A percentile compares a stretch with the other conserved stretches of the same genome.
Evolutionary conservation across 148 eudicot species (phyloP).

Genomic region (Nepenthes mirabilis): DNA sequence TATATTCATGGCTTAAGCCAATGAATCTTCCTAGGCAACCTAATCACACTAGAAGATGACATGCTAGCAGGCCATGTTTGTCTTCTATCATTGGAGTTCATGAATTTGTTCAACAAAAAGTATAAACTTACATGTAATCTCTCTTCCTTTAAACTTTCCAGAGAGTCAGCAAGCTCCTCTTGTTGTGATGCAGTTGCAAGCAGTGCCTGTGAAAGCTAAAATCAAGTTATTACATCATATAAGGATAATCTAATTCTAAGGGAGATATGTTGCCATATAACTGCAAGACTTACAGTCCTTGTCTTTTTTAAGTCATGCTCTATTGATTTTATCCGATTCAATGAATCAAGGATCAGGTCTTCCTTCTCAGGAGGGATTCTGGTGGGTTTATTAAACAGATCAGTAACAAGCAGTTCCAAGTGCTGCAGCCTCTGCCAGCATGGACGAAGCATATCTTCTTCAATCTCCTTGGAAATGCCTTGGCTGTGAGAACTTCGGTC

Average conservation of each 20-base stretch:
- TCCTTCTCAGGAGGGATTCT: conserved; percentile 86
- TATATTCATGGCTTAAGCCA: not conserved
- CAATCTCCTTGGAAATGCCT: conserved; percentile 10
- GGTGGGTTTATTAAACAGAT: conserved; percentile 60
- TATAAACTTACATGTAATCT: conserved; percentile 42
- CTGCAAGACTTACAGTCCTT: conserved; percentile 40
- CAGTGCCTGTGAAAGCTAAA: conserved; percentile 34
- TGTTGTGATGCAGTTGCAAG: conserved; percentile 89
- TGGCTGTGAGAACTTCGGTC: conserved; percentile 25
- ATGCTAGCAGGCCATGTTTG: not conserved
- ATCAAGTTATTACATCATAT: not conserved
- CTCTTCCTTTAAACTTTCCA: conserved; percentile 58
- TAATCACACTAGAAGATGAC: not conserved
- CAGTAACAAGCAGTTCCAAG: conserved; percentile 55
- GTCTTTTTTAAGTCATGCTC: conserved; percentile 95
- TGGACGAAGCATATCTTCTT: conserved; percentile 44
- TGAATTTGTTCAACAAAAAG: not conserved
- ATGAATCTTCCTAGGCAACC: not conserved
- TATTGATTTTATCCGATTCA: conserved; percentile 72
- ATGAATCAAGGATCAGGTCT: conserved; percentile 57
- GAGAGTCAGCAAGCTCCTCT: conserved; percentile 77
- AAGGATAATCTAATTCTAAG: too few relatives aligned
- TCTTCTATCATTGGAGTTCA: not conserved
- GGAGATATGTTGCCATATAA: too few relatives aligned
- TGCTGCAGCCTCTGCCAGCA: conserved; percentile 71